Percentiles rank a stretch among this genome's conserved stretches.
phyloP scores from a whole-genome alignment of 805 yeast species.

The Wilhelminamyces savonicus region DNA sequence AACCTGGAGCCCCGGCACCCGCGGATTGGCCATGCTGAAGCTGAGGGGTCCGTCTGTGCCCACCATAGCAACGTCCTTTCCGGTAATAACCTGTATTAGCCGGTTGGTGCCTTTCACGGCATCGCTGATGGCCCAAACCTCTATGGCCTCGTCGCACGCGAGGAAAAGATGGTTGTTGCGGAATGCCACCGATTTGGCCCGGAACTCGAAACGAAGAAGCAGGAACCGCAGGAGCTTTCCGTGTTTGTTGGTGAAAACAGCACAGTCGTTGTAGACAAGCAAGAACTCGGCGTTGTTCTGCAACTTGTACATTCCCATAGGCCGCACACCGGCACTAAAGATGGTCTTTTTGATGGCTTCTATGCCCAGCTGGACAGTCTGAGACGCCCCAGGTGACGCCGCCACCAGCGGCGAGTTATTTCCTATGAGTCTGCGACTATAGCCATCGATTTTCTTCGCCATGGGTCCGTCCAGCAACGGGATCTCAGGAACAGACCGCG shows the following conservation, averaged over 20 bases:
- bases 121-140: conserved; percentile 55
- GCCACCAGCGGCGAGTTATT: conserved; percentile 1
- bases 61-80: conserved; percentile 49
- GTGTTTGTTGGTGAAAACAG: conserved; percentile 54
- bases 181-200: conserved; percentile 31
- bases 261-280: conserved; percentile 65
- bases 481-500: conserved; percentile 53
- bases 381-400: too few relatives aligned
- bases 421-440: conserved; percentile 13
- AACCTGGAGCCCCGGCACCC: conserved; percentile 55
- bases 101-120: conserved; percentile 37
- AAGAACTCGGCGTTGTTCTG: conserved; percentile 47
- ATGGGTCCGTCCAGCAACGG: conserved; percentile 13
- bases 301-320: conserved; percentile 62
- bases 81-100: conserved; percentile 64
- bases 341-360: conserved; percentile 36
- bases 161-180: conserved; percentile 30
- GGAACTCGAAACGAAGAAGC: conserved; percentile 37
- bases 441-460: conserved; percentile 23
- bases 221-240: conserved; percentile 46
- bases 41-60: conserved; percentile 12
- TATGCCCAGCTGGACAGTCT: conserved; percentile 10
- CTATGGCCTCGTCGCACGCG: conserved; percentile 61
- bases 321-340: conserved; percentile 36
- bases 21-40: conserved; percentile 59